Evolutionary conservation across 73 alveolate genomes (phyloP), one percentile per base, ranked within the genome.

Genomic region (Paramecium sexaurelia): DNA sequence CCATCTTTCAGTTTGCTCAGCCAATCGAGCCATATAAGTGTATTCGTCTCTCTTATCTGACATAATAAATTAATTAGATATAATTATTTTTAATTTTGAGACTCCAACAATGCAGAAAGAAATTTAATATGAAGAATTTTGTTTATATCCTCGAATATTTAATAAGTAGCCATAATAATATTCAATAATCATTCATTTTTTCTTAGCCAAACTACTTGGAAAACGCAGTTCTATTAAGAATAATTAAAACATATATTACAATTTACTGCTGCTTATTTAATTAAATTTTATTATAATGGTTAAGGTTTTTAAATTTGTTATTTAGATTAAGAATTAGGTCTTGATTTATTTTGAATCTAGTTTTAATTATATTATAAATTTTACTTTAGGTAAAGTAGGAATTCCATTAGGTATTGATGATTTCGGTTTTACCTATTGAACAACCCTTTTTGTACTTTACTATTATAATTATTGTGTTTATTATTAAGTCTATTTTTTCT

Each of bases 1-100:
- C 85, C 84, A 91, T 55, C 95, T 78, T 91, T 91, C 95, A 17
- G 95, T 91, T 41, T 91, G 10, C 17, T 91, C 95, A 32, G 95
- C 73, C 20, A 91, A 91, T 24, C 91, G 47, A 27, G 95, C 95
- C 95, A 91, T 83, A 33, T 91, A 91, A 26, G 87, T 75, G 73
- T 83, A 67, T 83, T 91, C 95, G 20, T 91, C 95, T 45, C 92
- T 91, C 55, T 88, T 88, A 67, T 88, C 90, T 36, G 69, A 37
- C 90, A 78, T 78, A 40, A 27, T 35, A 33, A 27, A 32, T 27
- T 71, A 71, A 3, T 27, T 61, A 61, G 43, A 61, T 61, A 61
- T 29, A 61, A n/a, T 61, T 32, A 61, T 32, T 61, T 51, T 61
- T 22, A 29, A 17, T 51, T 51, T 29, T 51, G 33, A 4, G 41